Evolutionary conservation across 257 asterid genomes (phyloP).

Genomic region (Solanum stenotomum): DNA sequence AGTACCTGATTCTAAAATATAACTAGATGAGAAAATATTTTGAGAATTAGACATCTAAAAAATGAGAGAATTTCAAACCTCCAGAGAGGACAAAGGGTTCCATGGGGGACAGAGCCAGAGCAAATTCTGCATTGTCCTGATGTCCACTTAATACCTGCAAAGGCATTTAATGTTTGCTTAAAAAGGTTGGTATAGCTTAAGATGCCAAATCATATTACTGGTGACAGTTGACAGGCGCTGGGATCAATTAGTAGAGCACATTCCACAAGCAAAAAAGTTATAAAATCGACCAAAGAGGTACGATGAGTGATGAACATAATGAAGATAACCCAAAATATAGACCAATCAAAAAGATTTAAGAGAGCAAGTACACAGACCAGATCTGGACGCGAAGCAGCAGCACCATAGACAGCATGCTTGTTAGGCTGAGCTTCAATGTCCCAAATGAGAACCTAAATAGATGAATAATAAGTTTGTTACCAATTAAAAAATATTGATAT

Average conservation of each 20-base stretch:
- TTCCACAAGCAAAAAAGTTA: neutral
- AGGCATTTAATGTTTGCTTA: neutral
- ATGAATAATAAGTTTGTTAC: slow-evolving; percentile 1
- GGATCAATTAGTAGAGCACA: neutral
- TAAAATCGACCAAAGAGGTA: neutral
- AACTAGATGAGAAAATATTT: neutral
- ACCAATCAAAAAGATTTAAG: neutral
- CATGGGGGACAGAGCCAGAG: slow-evolving; percentile 92
- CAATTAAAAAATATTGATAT: neutral
- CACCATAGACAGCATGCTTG: slow-evolving; percentile 83
- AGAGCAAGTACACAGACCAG: slow-evolving; percentile 36
- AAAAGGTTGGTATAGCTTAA: neutral
- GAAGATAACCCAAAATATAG: neutral
- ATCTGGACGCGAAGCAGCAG: slow-evolving; percentile 83
- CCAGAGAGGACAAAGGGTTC: slow-evolving; percentile 99
- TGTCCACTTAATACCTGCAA: slow-evolving; percentile 81
- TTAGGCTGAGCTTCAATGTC: slow-evolving; percentile 95
- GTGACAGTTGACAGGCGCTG: neutral
- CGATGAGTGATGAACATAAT: neutral
- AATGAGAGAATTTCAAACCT: slow-evolving; percentile 38
- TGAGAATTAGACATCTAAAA: neutral
- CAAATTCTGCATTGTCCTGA: slow-evolving; percentile 96
- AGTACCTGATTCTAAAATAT: neutral
- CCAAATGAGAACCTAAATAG: slow-evolving; percentile 82
- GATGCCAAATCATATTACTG: neutral